Evolutionary conservation across 2,329 filamentous ascomycete genomes (phyloP).

Genomic region (Didymella lethalis): DNA sequence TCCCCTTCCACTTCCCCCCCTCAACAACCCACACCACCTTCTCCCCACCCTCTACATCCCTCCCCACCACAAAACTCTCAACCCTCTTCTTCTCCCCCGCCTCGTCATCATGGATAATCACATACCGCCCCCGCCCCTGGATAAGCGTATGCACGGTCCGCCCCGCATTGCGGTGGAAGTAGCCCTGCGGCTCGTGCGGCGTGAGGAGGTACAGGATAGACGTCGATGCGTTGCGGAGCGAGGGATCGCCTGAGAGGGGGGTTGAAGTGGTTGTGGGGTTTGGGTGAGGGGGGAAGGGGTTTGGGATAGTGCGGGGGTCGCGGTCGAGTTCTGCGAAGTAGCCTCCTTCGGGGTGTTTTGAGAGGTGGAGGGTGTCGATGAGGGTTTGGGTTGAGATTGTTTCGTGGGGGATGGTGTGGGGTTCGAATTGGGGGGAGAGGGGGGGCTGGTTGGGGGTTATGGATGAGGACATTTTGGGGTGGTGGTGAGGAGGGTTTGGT

Average conservation of each 20-base stretch:
- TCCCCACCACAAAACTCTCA: constrained; percentile 71
- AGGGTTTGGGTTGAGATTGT: constrained; percentile 23
- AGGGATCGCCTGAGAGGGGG: not conserved
- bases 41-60: constrained; percentile 65
- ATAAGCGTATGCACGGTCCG: constrained; percentile 72
- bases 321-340: constrained; percentile 60
- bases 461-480: not conserved
- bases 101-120: constrained; percentile 68
- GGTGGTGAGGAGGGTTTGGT: not conserved
- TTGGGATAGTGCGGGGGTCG: constrained; percentile 58
- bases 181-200: constrained; percentile 61
- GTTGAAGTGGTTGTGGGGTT: constrained; percentile 8
- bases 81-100: constrained; percentile 59
- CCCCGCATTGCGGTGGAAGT: constrained; percentile 69
- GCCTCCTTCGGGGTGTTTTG: constrained; percentile 60
- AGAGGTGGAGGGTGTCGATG: constrained; percentile 50
- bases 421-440: constrained; percentile 8
- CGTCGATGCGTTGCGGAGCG: constrained; percentile 60
- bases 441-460: constrained; percentile 2
- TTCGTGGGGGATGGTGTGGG: constrained; percentile 18
- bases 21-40: constrained; percentile 73
- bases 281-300: constrained; percentile 55
- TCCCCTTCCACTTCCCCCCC: constrained; percentile 72
- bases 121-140: constrained; percentile 68
- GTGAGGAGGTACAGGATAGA: constrained; percentile 72